These are phyloP conservation scores for Xerocomellus intermedius DNA, from an alignment of 768 basidiomycete genomes.

Conservation along the genomic window DNA sequence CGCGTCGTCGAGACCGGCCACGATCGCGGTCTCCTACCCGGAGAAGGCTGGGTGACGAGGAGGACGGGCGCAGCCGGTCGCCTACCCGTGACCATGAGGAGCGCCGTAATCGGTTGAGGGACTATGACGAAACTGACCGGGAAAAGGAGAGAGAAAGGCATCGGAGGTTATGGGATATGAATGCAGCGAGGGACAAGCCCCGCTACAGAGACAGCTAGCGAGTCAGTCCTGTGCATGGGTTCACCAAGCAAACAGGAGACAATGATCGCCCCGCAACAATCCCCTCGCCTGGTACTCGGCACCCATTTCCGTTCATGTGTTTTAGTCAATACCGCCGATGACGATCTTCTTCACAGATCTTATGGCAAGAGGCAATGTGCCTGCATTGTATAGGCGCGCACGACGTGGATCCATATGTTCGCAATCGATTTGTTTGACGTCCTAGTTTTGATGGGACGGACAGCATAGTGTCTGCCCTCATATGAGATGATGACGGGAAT, in stretches of 20 bases:
- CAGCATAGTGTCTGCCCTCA: not conserved
- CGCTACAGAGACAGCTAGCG: slow-evolving; percentile 23
- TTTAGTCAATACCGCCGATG: slow-evolving; percentile 9
- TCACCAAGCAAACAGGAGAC: slow-evolving; percentile 3
- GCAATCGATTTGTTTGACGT: slow-evolving; percentile 7
- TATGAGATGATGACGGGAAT: slow-evolving; percentile 1
- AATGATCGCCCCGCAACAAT: slow-evolving; percentile 1
- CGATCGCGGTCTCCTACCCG: slow-evolving; percentile 38
- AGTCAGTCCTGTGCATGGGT: slow-evolving; percentile 1
- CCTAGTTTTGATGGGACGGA: slow-evolving; percentile 25
- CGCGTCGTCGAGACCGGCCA: slow-evolving; percentile 27
- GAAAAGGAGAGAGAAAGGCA: slow-evolving; percentile 40
- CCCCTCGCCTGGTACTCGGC: slow-evolving; percentile 1
- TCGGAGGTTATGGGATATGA: slow-evolving; percentile 52
- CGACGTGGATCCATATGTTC: slow-evolving; percentile 12
- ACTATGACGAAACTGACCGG: slow-evolving; percentile 29
- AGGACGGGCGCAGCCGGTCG: slow-evolving; percentile 33
- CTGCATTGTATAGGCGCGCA: slow-evolving; percentile 11
- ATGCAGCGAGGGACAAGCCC: slow-evolving; percentile 39
- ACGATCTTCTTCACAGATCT: slow-evolving; percentile 18
- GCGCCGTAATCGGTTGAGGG: slow-evolving; percentile 18
- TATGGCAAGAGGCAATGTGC: slow-evolving; percentile 18
- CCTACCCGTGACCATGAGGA: slow-evolving; percentile 23
- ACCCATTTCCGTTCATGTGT: slow-evolving; percentile 8
- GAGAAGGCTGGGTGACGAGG: slow-evolving; percentile 14